phyloP scores from a whole-genome alignment of 257 asterid species.

The Leonotis leonurus region DNA sequence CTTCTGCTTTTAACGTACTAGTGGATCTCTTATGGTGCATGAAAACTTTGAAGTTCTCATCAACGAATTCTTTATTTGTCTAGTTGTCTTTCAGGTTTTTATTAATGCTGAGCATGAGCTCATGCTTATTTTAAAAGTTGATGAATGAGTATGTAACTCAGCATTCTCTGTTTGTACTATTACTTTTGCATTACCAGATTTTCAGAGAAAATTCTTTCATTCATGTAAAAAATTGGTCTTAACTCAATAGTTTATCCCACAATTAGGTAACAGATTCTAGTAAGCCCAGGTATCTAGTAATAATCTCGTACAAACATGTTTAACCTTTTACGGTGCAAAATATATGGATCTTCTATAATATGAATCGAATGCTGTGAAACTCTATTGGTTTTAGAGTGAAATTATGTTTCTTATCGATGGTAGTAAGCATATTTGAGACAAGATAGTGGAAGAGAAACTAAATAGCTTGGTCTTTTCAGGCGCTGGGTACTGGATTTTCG shows the following conservation, averaged over 20 bases:
- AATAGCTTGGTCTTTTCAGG: constrained; percentile 44
- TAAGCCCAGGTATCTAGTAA: constrained; percentile 38
- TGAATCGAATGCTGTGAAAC: background rate
- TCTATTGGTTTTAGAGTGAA: background rate
- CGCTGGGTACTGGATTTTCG: constrained; percentile 77
- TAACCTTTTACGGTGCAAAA: background rate
- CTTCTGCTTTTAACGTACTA: background rate
- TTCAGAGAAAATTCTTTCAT: background rate
- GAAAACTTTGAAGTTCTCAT: background rate
- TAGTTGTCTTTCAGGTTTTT: background rate
- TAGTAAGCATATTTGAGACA: background rate
- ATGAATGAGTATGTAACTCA: background rate
- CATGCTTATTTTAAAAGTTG: background rate
- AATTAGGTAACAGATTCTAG: background rate
- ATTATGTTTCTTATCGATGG: background rate
- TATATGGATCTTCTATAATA: background rate
- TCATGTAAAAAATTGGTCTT: background rate
- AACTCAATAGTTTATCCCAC: background rate
- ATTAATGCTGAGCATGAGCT: background rate
- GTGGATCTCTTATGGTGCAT: background rate
- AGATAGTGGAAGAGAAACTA: background rate
- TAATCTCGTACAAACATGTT: background rate
- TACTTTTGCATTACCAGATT: background rate
- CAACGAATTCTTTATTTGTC: background rate
- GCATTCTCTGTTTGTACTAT: too few species aligned